phyloP scores from a whole-genome alignment of 129 eudicot species.

The Silybum marianum region DNA sequence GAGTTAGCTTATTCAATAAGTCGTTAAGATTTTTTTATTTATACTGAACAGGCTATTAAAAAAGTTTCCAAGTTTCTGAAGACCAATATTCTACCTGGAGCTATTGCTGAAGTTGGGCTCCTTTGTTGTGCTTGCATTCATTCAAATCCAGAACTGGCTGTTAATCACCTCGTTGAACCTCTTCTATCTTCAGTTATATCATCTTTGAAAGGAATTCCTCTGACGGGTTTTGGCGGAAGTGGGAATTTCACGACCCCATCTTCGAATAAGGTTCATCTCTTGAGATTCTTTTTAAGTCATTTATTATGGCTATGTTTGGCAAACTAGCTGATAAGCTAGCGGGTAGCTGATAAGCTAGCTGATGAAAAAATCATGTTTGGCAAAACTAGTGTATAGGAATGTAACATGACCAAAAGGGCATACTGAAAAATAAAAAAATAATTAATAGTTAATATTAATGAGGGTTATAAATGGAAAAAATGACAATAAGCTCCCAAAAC shows the following conservation, averaged over 20 bases:
- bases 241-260: conserved; percentile 45
- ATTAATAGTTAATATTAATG: too few species aligned
- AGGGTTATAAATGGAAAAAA: too few species aligned
- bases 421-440: too few species aligned
- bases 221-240: conserved; percentile 81
- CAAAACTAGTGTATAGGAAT: too few species aligned
- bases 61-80: conserved; percentile 88
- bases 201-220: conserved; percentile 79
- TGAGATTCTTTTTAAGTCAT: not conserved
- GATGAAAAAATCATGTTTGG: too few species aligned
- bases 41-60: conserved; percentile 70
- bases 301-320: too few species aligned
- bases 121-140: conserved; percentile 97
- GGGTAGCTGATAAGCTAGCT: too few species aligned
- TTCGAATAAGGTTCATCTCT: conserved; percentile 59
- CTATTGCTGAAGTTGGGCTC: conserved; percentile 95
- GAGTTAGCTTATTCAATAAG: not conserved
- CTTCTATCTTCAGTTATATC: conserved; percentile 65
- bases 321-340: too few species aligned
- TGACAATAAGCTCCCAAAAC: too few species aligned
- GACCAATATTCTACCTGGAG: conserved; percentile 96
- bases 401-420: too few species aligned
- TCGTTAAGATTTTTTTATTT: conserved; percentile 11
- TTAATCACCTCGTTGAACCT: conserved; percentile 80
- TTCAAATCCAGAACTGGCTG: conserved; percentile 81